A percentile compares a stretch with the other conserved stretches of the same genome.
Conservation (phyloP, 257 asterid genomes). For the Nyctanthes arbortristis region DNA sequence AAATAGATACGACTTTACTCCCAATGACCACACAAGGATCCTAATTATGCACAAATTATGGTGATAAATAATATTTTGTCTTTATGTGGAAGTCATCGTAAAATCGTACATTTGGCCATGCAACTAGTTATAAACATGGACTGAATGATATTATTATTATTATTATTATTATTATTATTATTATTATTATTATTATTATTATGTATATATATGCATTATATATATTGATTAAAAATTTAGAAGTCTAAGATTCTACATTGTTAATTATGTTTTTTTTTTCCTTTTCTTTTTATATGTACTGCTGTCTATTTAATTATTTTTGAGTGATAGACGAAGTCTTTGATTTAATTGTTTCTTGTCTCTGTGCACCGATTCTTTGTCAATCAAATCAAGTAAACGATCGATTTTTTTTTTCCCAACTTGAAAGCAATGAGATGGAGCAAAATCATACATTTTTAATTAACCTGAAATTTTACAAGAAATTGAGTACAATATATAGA, state of each 20-base stretch:
- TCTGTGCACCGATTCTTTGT: background rate
- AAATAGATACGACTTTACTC: conserved; percentile 21
- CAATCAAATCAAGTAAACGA: conserved; percentile 10
- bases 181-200: too few relatives aligned
- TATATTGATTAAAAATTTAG: too few relatives aligned
- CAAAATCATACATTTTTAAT: too few relatives aligned
- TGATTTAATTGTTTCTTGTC: too few relatives aligned
- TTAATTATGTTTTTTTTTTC: too few relatives aligned
- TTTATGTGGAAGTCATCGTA: background rate
- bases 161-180: too few relatives aligned
- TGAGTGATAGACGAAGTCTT: background rate
- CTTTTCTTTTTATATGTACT: background rate
- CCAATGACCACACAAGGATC: conserved; percentile 17
- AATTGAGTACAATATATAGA: too few relatives aligned
- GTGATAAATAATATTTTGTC: background rate
- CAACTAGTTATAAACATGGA: background rate
- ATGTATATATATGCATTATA: too few relatives aligned
- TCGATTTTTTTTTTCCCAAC: too few relatives aligned
- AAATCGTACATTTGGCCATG: background rate
- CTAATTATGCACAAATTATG: background rate
- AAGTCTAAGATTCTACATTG: conserved; percentile 19
- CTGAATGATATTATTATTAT: background rate
- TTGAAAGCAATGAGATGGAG: too few relatives aligned
- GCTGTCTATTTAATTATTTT: conserved; percentile 7
- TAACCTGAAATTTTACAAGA: too few relatives aligned